Evolutionary conservation across 208 protist genomes (phyloP).

Genomic region (Dictyostelium gargantuum): DNA sequence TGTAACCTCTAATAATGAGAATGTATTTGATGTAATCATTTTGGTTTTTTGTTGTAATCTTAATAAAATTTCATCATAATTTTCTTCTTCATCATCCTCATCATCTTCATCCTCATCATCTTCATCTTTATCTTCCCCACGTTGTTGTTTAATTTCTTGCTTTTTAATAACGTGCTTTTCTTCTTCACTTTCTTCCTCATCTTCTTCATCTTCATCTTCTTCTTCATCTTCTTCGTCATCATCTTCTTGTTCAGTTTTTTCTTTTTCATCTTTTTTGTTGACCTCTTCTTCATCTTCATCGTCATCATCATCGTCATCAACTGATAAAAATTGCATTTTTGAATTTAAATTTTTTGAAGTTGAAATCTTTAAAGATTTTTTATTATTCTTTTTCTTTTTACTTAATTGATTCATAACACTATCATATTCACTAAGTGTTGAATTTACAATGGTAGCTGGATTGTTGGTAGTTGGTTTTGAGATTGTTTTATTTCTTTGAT

Average conservation of each 20-base stretch:
- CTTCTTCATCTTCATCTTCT: background rate
- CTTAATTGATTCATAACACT: background rate
- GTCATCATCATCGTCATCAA: background rate
- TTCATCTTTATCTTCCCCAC: background rate
- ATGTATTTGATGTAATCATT: background rate
- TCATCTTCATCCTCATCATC: background rate
- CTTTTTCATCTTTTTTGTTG: background rate
- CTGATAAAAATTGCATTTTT: background rate
- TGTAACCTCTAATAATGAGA: constrained; percentile 28
- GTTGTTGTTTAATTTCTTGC: background rate
- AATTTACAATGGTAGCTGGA: background rate
- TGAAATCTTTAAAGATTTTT: background rate
- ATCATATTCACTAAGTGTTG: background rate
- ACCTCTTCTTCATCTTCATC: background rate
- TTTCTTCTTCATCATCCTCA: background rate
- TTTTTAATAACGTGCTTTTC: background rate
- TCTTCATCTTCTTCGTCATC: background rate
- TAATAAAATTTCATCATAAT: background rate
- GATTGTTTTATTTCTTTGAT: background rate
- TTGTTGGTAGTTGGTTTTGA: background rate
- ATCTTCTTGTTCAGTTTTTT: background rate
- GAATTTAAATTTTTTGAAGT: background rate
- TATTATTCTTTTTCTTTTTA: constrained; percentile 10
- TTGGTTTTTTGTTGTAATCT: background rate
- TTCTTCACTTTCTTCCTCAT: background rate